phyloP scores from a whole-genome alignment of 306 rosid genomes.

The Rosa chinensis region DNA sequence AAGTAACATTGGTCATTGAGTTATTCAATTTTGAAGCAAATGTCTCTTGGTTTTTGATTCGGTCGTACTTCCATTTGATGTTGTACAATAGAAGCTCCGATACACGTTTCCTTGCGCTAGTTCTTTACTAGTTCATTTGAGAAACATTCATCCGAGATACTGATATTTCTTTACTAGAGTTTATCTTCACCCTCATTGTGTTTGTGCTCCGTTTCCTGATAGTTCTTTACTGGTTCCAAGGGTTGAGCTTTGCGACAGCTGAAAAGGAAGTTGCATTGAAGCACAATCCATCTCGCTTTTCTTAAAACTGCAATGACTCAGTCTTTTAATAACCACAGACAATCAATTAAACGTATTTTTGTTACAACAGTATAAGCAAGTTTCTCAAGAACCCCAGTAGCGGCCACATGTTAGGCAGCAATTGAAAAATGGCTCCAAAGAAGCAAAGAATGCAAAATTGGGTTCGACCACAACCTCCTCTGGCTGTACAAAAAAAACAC shows the following conservation, averaged over 20 bases:
- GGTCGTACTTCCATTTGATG: not conserved
- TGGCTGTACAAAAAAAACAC: slow-evolving; percentile 2
- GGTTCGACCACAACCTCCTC: slow-evolving; percentile 6
- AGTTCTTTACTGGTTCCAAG: not conserved
- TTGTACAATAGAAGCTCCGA: not conserved
- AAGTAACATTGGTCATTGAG: not conserved
- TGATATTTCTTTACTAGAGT: not conserved
- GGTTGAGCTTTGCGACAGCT: not conserved
- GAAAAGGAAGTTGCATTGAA: not conserved
- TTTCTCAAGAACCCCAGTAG: not conserved
- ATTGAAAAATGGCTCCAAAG: too few species aligned
- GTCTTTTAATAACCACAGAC: not conserved
- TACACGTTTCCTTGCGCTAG: not conserved
- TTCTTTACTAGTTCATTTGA: not conserved
- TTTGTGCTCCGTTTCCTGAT: not conserved
- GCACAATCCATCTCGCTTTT: not conserved
- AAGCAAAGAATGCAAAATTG: not conserved
- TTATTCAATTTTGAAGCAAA: not conserved
- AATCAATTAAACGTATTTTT: not conserved
- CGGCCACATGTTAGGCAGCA: not conserved
- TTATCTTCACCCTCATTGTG: not conserved
- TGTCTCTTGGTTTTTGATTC: not conserved
- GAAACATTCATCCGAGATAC: not conserved
- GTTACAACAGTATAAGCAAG: not conserved
- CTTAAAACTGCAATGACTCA: not conserved